Conservation (phyloP, 805 yeast species). For the Torulaspora gathmanii region DNA sequence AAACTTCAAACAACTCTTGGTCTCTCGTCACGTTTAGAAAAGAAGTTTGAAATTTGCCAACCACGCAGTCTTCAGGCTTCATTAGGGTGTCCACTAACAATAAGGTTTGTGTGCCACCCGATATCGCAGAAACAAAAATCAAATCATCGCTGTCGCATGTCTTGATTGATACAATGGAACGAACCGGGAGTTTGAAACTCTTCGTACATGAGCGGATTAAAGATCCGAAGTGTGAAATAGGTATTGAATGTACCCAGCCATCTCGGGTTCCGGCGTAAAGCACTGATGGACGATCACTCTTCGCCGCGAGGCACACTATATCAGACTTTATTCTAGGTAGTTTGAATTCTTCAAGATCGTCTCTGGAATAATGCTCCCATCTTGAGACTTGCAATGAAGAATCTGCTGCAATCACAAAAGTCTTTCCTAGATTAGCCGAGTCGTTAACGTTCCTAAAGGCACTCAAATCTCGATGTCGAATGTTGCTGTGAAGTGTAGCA, state of each 20-base stretch:
- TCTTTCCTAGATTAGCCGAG: conserved; percentile 8
- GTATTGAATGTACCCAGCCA: conserved; percentile 6
- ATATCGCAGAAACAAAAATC: conserved; percentile 14
- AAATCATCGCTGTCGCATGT: conserved; percentile 7
- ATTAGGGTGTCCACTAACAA: conserved; percentile 9
- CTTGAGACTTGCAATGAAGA: background rate
- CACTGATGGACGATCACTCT: background rate
- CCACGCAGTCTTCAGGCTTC: background rate
- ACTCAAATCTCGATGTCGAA: background rate
- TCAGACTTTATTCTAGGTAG: conserved; percentile 11
- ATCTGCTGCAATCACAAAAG: conserved; percentile 10
- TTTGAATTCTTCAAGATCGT: background rate
- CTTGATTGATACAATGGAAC: conserved; percentile 13
- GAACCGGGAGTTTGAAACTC: conserved; percentile 1
- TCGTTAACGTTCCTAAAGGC: conserved; percentile 8
- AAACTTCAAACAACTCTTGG: conserved; percentile 18
- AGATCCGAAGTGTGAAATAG: conserved; percentile 1
- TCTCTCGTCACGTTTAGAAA: conserved; percentile 19
- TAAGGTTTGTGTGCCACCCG: conserved; percentile 5
- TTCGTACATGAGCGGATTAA: conserved; percentile 2
- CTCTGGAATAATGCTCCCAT: background rate
- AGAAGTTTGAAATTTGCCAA: conserved; percentile 15
- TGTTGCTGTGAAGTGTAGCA: background rate
- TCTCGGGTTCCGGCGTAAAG: conserved; percentile 13
- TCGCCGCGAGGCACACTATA: conserved; percentile 10